These are phyloP conservation scores for Leccinum barrowsii DNA, from an alignment of 768 basidiomycete species.

Conservation along the genomic window DNA sequence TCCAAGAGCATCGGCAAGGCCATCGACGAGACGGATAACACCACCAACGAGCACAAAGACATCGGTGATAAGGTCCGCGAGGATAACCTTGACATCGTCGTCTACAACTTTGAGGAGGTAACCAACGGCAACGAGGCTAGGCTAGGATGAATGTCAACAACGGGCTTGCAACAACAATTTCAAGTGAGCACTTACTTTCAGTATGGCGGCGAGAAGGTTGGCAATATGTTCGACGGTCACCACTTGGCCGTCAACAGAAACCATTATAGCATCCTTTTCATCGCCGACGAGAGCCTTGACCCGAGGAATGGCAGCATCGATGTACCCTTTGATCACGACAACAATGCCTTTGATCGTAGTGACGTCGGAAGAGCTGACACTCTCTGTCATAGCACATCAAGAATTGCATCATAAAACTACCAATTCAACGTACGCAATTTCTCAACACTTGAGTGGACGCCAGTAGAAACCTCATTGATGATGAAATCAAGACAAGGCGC, in stretches of 20 bases:
- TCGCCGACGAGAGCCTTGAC: constrained; percentile 28
- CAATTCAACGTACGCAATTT: constrained; percentile 27
- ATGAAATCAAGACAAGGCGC: constrained; percentile 25
- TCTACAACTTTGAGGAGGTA: constrained; percentile 12
- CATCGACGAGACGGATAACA: constrained; percentile 16
- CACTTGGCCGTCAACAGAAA: constrained; percentile 17
- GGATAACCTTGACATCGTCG: neutral
- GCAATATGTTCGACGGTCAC: constrained; percentile 29
- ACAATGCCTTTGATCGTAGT: constrained; percentile 20
- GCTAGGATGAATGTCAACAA: constrained; percentile 11
- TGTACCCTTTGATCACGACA: constrained; percentile 19
- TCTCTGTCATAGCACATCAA: constrained; percentile 19
- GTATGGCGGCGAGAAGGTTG: constrained; percentile 17
- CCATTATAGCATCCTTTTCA: constrained; percentile 24
- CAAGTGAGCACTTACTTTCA: constrained; percentile 17
- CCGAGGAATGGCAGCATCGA: constrained; percentile 20
- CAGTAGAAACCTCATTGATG: constrained; percentile 16
- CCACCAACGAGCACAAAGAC: constrained; percentile 13
- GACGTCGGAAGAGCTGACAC: constrained; percentile 20
- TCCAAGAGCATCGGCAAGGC: constrained; percentile 21
- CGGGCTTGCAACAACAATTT: neutral
- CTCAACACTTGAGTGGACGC: constrained; percentile 14
- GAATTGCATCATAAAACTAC: neutral
- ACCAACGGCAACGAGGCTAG: constrained; percentile 27
- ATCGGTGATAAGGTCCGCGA: constrained; percentile 10